Evolutionary conservation across 768 basidiomycete species (phyloP).

Genomic region (Rhizopogon salebrosus): DNA sequence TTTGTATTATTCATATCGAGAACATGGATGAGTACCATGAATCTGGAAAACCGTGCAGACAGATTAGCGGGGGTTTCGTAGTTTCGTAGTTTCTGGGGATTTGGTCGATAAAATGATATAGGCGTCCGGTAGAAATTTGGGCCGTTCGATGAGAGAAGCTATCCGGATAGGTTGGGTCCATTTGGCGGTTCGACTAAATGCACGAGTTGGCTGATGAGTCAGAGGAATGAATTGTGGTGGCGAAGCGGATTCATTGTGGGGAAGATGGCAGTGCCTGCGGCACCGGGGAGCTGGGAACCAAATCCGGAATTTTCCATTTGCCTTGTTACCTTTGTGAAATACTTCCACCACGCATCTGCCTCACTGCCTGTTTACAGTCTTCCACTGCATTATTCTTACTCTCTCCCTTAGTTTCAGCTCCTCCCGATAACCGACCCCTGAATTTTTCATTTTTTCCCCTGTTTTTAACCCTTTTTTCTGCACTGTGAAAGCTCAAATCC

Average conservation of each 20-base stretch:
- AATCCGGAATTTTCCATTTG: conserved; percentile 22
- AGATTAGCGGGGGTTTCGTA: conserved; percentile 50
- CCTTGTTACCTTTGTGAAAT: conserved; percentile 21
- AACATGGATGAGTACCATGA: conserved; percentile 28
- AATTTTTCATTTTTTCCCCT: conserved; percentile 7
- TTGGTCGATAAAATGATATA: conserved; percentile 73
- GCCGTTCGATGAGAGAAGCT: conserved; percentile 50
- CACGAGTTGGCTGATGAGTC: conserved; percentile 6
- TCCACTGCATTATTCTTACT: conserved; percentile 1
- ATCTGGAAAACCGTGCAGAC: conserved; percentile 81
- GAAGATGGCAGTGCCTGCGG: conserved; percentile 18
- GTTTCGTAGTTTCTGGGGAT: conserved; percentile 38
- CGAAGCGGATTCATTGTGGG: background rate
- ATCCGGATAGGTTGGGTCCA: conserved; percentile 9
- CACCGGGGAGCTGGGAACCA: conserved; percentile 19
- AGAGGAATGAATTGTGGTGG: no score
- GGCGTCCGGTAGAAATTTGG: conserved; percentile 50
- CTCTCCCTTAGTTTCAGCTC: conserved; percentile 10
- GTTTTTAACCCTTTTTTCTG: conserved; percentile 18
- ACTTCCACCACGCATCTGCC: conserved; percentile 18
- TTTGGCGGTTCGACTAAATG: background rate
- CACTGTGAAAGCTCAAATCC: conserved; percentile 21
- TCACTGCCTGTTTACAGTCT: conserved; percentile 9
- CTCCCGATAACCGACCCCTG: conserved; percentile 7
- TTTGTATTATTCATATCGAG: background rate